Evolutionary conservation across 208 protist genomes (phyloP).

Genomic region (Trichomonas gallinae): DNA sequence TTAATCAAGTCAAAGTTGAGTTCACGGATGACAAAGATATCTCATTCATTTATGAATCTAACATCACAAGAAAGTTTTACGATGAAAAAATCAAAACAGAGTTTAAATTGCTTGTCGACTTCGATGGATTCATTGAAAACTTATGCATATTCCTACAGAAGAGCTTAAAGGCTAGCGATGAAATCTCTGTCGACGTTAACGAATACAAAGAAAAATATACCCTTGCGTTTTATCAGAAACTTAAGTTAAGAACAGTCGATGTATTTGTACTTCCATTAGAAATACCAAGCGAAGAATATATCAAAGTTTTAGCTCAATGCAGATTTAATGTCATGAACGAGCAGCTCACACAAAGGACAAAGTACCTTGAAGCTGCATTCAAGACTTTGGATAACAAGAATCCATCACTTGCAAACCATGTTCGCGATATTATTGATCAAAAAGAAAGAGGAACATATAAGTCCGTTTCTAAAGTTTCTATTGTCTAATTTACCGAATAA

Average conservation of each 20-base stretch:
- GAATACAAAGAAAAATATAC: not conserved
- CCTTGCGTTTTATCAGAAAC: not conserved
- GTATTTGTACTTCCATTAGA: not conserved
- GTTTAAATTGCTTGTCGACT: not conserved
- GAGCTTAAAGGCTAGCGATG: not conserved
- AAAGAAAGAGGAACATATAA: not conserved
- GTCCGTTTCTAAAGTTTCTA: not conserved
- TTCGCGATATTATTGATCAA: not conserved
- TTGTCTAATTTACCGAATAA: not conserved
- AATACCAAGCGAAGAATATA: not conserved
- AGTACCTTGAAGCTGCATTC: not conserved
- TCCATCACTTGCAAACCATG: not conserved
- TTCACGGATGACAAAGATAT: not conserved
- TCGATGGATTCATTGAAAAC: not conserved
- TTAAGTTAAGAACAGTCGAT: not conserved
- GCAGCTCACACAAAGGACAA: not conserved
- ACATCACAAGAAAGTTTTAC: not conserved
- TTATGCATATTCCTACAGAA: not conserved
- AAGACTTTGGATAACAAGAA: not conserved
- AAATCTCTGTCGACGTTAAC: not conserved
- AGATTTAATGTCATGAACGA: not conserved
- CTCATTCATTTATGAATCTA: not conserved
- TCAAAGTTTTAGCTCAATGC: not conserved
- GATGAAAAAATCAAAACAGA: not conserved
- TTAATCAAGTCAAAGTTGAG: not conserved